Evolutionary conservation across 2,329 filamentous ascomycete species (phyloP).

Genomic region (Tothia fuscella): DNA sequence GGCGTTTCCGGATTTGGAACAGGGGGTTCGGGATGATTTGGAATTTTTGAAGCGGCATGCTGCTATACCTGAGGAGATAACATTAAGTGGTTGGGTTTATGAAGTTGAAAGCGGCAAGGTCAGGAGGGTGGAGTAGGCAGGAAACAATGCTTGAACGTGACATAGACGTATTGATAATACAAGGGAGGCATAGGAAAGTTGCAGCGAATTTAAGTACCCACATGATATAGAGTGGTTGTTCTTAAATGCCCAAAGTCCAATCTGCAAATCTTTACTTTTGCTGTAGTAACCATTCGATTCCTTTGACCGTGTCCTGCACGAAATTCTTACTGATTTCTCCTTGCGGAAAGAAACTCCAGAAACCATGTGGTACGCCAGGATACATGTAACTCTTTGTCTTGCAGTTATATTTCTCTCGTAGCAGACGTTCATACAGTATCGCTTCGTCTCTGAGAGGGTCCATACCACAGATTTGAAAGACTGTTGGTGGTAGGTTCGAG

Average conservation of each 20-base stretch:
- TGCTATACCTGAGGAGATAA: conserved; percentile 47
- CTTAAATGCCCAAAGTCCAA: neutral
- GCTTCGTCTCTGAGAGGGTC: conserved; percentile 13
- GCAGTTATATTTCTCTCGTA: conserved; percentile 12
- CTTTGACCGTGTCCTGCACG: conserved; percentile 6
- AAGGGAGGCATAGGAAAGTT: neutral
- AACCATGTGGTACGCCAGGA: conserved; percentile 13
- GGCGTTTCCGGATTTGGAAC: conserved; percentile 51
- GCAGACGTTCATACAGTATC: conserved; percentile 12
- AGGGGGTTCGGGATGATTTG: conserved; percentile 56
- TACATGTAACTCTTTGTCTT: conserved; percentile 12
- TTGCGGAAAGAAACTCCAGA: conserved; percentile 5
- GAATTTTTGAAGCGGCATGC: conserved; percentile 46
- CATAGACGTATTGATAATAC: neutral
- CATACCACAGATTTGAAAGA: conserved; percentile 13
- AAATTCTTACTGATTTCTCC: conserved; percentile 5
- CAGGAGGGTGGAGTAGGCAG: conserved; percentile 30
- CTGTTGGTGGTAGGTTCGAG: conserved; percentile 10
- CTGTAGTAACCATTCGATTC: conserved; percentile 11
- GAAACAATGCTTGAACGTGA: neutral
- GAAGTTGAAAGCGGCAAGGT: conserved; percentile 62
- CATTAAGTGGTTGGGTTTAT: conserved; percentile 64
- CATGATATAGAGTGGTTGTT: neutral
- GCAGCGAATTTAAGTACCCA: neutral
- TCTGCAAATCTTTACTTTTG: neutral